Evolutionary conservation across 495 filamentous ascomycete genomes (phyloP).

Genomic region (Penicillium crystallinum): DNA sequence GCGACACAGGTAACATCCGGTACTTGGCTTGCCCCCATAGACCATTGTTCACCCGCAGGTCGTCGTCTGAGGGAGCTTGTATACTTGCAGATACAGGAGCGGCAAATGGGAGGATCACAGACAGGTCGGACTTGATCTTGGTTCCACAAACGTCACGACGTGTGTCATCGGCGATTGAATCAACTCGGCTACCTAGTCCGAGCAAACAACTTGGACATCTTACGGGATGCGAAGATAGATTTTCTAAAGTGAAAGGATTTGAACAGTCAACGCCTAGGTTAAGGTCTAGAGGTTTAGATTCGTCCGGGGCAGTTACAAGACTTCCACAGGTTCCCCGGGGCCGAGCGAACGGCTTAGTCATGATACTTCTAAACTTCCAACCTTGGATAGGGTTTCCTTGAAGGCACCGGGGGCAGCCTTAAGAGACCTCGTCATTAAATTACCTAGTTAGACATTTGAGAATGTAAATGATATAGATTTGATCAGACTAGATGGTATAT

Average conservation of each 20-base stretch:
- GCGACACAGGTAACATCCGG: constrained; percentile 44
- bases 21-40: constrained; percentile 43
- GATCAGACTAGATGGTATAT: constrained; percentile 2
- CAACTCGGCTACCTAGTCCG: constrained; percentile 19
- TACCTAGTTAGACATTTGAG: neutral
- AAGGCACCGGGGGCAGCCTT: too few relatives aligned
- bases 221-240: neutral
- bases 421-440: neutral
- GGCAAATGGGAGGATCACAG: constrained; percentile 1
- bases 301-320: too few relatives aligned
- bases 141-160: constrained; percentile 13
- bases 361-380: too few relatives aligned
- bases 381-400: too few relatives aligned
- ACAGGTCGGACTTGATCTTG: constrained; percentile 4
- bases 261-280: neutral
- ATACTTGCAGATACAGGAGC: neutral
- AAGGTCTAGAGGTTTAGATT: neutral
- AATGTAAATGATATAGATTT: neutral
- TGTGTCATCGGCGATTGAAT: constrained; percentile 10
- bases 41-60: constrained; percentile 32
- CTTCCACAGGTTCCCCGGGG: too few relatives aligned
- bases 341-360: neutral
- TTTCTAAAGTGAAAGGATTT: neutral
- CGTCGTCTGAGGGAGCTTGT: neutral
- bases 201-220: constrained; percentile 9